Evolutionary conservation across 2,329 filamentous ascomycete genomes (phyloP), one percentile per base, ranked within the genome.

Genomic region (Colletotrichum sojae): DNA sequence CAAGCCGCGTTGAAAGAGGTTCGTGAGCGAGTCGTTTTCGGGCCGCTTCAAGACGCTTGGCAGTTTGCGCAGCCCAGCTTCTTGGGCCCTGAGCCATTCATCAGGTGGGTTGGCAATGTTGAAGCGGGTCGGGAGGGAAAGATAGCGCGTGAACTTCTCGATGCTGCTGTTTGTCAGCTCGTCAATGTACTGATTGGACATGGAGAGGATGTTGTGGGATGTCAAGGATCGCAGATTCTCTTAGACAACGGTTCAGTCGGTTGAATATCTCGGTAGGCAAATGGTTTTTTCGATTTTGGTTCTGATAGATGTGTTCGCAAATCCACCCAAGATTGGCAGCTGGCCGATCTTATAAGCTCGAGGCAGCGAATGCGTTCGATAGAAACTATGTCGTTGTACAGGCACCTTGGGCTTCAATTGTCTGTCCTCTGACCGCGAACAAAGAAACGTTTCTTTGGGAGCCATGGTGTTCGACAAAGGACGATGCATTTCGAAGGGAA

Each of bases 51-150:
- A 73, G 3, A 75, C 60, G 49, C 76, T 72, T n/a, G 74, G 73
- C 6, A 79, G 71, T 5, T 22, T 43, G 10, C 53, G 15, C 39
- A 77, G 61, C 13, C 46, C 54, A 54, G 75, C 63, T 48, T 78
- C 73, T 63, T 85, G 83, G 3, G 75, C 72, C 3, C 55, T 48
- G 0, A 82, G 75, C 83, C 83, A 84, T 52, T 73, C 69, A 31
- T 71, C 61, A 5, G 81, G 77, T 6, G 81, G 80, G 5, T 58
- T 46, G 9, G 77, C 71, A 48, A 74, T 73, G 54, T 78, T 54
- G 27, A 62, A 76, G 49, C 77, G 73, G 2, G 77, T 76, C 6
- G 78, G 78, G 40, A 83, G 79, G 66, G 75, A 77, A 16, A 85
- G 78, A 6, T 84, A 58, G 4, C 70, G 67, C 1, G 81, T 80